Base-by-base conservation (phyloP, 1,284 basidiomycete genomes). In the Ustilago sp. region DNA sequence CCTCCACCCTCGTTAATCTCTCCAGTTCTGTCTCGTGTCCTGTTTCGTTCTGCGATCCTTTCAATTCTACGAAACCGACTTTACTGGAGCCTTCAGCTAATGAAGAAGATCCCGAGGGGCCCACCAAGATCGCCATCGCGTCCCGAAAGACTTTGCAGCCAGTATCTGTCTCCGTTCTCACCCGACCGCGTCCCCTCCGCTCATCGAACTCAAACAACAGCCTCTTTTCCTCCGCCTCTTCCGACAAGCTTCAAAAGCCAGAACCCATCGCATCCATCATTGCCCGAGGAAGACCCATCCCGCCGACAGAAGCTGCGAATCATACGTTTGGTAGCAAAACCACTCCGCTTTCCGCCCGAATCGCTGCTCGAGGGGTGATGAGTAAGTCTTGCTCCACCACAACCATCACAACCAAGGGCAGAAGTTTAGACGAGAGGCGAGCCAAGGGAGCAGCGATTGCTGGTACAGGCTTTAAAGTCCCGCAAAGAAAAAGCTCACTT, bases 401-500 rank as follows among this genome's bases (percentile, higher is more conserved):
- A 9, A 34, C 57, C 6, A 34, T 56, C 50, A 6, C 34, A 3
- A 8, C 31, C 5, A 11, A 50, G 28, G 9, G 9, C 2, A 11
- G 28, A 8, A 45, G 43, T 19, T 11, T 50, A 9, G 48, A n/a
- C 2, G 31, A 50, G 15, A 28, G 48, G 15, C 6, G 48, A 50
- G 23, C 48, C 13, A 50, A 28, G 5, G 23, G 31, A 31, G 48
- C 48, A 32, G 4, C 31, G 31, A 13, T 5, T 31, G 31, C 36
- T 17, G 23, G 38, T 4, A 23, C 9, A 4, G 28, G 38, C 3
- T 31, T 64, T 34, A 59, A 70, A n/a, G 65, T 74, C 0, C 72
- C 72, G 9, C 59, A 59, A 28, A 23, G 72, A 8, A 74, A 74
- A 17, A 69, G 63, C 41, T 69, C 66, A 32, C 48, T 74, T 19